Percentiles rank a stretch among this genome's conserved stretches.
phyloP scores from a whole-genome alignment of 208 protist species.

The Leishmania mexicana region DNA sequence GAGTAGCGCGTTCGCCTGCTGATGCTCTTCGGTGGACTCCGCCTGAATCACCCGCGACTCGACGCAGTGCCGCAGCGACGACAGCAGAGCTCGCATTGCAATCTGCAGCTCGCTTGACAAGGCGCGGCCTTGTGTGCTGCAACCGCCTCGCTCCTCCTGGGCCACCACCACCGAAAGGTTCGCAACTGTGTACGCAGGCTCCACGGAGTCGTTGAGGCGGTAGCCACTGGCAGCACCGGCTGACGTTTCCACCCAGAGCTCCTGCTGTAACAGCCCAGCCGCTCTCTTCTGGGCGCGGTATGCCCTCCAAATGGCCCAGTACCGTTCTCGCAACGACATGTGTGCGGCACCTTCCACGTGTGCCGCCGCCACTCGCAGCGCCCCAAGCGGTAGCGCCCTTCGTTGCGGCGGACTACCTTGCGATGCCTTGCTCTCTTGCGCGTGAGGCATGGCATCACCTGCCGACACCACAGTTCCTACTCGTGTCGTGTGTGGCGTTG shows the following conservation, averaged over 20 bases:
- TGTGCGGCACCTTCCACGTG: constrained; percentile 8
- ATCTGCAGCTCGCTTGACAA: constrained; percentile 61
- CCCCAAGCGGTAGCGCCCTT: background rate
- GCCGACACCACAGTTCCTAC: background rate
- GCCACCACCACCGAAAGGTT: constrained; percentile 37
- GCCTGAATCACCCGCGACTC: constrained; percentile 44
- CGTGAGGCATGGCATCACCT: background rate
- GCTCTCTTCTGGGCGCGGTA: constrained; percentile 21
- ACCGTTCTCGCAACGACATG: constrained; percentile 6
- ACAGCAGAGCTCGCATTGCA: constrained; percentile 48
- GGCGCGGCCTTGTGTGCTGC: background rate
- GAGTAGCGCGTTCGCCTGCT: constrained; percentile 29
- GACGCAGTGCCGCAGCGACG: constrained; percentile 43
- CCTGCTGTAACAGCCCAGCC: constrained; percentile 7
- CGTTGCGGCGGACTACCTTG: background rate
- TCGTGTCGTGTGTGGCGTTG: background rate
- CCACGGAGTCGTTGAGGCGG: constrained; percentile 43
- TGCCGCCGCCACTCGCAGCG: constrained; percentile 9
- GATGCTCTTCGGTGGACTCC: constrained; percentile 29
- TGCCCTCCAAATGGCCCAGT: constrained; percentile 24
- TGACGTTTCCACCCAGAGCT: constrained; percentile 14
- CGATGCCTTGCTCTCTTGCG: background rate
- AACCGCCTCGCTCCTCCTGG: constrained; percentile 7
- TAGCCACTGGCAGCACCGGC: constrained; percentile 10
- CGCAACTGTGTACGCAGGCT: constrained; percentile 37